phyloP scores from a whole-genome alignment of 768 basidiomycete genomes.

The Amanita molliuscula region DNA sequence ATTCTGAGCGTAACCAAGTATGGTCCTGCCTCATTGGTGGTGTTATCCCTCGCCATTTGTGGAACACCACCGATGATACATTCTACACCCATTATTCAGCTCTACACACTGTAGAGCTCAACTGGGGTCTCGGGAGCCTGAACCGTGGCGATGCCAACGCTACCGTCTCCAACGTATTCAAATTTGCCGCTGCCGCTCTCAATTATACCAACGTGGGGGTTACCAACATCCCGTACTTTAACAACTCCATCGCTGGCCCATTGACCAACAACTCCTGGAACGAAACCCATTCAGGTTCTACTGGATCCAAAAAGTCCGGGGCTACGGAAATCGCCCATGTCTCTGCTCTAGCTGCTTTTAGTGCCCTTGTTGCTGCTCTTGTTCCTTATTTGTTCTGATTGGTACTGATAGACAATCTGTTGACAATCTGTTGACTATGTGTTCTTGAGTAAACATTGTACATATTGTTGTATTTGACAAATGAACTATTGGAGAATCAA shows the following conservation, averaged over 20 bases:
- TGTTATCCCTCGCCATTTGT: constrained; percentile 29
- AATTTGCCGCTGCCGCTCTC: constrained; percentile 27
- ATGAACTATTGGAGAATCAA: too few relatives aligned
- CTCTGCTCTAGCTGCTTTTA: not conserved
- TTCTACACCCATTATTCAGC: constrained; percentile 57
- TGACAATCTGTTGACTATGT: not conserved
- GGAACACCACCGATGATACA: constrained; percentile 36
- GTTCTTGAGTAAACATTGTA: not conserved
- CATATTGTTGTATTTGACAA: not conserved
- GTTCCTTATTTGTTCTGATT: not conserved
- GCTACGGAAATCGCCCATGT: not conserved
- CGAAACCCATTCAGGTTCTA: not conserved
- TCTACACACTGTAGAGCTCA: constrained; percentile 45
- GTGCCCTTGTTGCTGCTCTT: not conserved
- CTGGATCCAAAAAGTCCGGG: not conserved
- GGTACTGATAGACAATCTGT: not conserved
- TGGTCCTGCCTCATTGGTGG: constrained; percentile 30
- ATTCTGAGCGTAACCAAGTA: constrained; percentile 35
- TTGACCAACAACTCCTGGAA: not conserved
- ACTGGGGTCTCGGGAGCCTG: constrained; percentile 52
- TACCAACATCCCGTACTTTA: not conserved
- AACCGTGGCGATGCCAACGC: constrained; percentile 47
- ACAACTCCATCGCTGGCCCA: not conserved
- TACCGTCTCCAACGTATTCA: constrained; percentile 34
- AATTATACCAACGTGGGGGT: not conserved